Percentiles rank a stretch among this genome's conserved stretches.
These are phyloP conservation scores for Veloporphyrellus conicus DNA, from an alignment of 1,284 basidiomycete species.

Conservation along the genomic window DNA sequence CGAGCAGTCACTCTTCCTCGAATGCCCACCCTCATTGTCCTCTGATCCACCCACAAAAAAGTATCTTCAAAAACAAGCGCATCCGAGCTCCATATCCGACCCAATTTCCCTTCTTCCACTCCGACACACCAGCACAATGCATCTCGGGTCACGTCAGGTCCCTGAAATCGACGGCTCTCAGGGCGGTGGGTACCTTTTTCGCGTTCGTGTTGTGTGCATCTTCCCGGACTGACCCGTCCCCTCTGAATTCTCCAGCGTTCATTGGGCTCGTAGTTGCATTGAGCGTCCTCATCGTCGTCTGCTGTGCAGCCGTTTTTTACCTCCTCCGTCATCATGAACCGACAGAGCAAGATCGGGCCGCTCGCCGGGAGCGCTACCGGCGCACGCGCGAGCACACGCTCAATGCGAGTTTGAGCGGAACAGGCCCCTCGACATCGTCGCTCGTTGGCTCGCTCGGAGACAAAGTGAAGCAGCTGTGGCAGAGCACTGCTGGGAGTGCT, in stretches of 20 bases:
- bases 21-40: neutral
- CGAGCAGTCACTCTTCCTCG: neutral
- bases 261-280: conserved; percentile 45
- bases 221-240: neutral
- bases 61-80: neutral
- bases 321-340: conserved; percentile 42
- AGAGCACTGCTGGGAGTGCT: conserved; percentile 1
- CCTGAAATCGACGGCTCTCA: conserved; percentile 46
- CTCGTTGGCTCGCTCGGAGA: conserved; percentile 15
- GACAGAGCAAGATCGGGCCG: conserved; percentile 27
- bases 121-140: conserved; percentile 1
- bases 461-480: conserved; percentile 23
- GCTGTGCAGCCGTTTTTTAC: conserved; percentile 42
- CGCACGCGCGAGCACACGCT: conserved; percentile 16
- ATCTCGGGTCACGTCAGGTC: conserved; percentile 27
- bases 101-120: too few relatives aligned
- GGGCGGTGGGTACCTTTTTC: conserved; percentile 34
- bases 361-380: conserved; percentile 22
- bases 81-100: too few relatives aligned
- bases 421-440: conserved; percentile 3
- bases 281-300: conserved; percentile 41
- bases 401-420: neutral
- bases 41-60: neutral
- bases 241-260: conserved; percentile 36
- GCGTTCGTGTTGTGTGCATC: too few relatives aligned